phyloP scores from a whole-genome alignment of 805 yeast species.

The Brettanomyces sp. region DNA sequence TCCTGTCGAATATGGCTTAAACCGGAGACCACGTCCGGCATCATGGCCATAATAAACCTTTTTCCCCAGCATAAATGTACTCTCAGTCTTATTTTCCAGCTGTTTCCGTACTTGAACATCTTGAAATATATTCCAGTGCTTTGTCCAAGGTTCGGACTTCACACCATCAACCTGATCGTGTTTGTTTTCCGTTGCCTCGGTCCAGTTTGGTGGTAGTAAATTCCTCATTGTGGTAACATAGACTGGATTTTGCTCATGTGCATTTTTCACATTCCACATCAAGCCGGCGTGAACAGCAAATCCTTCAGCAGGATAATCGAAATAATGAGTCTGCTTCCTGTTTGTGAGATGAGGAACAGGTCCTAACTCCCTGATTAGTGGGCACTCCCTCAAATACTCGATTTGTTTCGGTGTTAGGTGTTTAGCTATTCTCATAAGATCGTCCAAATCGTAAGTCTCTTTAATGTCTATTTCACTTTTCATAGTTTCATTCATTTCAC shows the following conservation, averaged over 20 bases:
- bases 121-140: conserved; percentile 23
- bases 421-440: conserved; percentile 39
- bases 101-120: conserved; percentile 4
- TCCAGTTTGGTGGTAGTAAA: conserved; percentile 56
- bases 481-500: neutral
- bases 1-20: conserved; percentile 63
- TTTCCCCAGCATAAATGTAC: conserved; percentile 15
- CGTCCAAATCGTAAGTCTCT: conserved; percentile 26
- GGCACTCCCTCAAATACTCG: conserved; percentile 49
- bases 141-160: conserved; percentile 25
- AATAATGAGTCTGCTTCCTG: conserved; percentile 14
- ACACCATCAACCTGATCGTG: conserved; percentile 19
- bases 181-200: conserved; percentile 40
- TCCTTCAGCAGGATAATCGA: conserved; percentile 23
- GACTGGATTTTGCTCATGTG: conserved; percentile 50
- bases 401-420: conserved; percentile 53
- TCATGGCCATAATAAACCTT: conserved; percentile 83
- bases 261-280: conserved; percentile 45
- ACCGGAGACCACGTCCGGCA: conserved; percentile 64
- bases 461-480: conserved; percentile 5
- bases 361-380: conserved; percentile 56
- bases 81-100: conserved; percentile 3
- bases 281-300: conserved; percentile 82
- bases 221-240: conserved; percentile 65
- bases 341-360: conserved; percentile 38